Evolutionary conservation across 2,329 filamentous ascomycete species (phyloP), one percentile per base, ranked within the genome.

Genomic region (Sclerotinia glacialis): DNA sequence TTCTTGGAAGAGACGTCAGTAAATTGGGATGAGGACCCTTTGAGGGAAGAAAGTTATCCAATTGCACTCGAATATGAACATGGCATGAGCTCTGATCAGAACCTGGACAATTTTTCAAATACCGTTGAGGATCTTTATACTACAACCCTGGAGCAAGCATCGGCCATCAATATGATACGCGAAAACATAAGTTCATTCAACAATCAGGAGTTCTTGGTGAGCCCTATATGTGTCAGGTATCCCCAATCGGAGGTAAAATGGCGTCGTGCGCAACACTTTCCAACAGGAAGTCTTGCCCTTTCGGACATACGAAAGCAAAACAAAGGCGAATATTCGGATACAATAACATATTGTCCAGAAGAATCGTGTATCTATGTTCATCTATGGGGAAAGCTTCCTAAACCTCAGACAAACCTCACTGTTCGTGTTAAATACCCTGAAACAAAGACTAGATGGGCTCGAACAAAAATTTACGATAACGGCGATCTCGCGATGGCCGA

Each of bases 351-450:
- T 50, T 47, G 34, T 21, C 52, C 28, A 31, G 54, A 59, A 28
- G n/a, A 65, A 56, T 71, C 67, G 49, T 71, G 60, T 44, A 68
- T 68, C 18, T 71, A 68, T 42, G 65, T 72, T 66, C 64, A 65
- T 49, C 53, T 26, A 23, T 65, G 63, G 63, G 63, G 63, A 9
- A 26, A 56, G n/a, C 42, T 65, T 26, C 63, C 63, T n/a, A 34
- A n/a, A 18, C 9, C 34, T 37, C 53, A 59, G 42, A n/a, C 16
- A 21, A 42, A 59, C 11, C 31, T 65, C 11, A 42, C n/a, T 23
- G 49, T 61, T 53, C 46, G 64, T 23, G 64, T 66, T 16, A 42
- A 11, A 42, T 66, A 66, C 37, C 64, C 64, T 28, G 28, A 69
- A 67, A 47, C 59, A 69, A 54, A 69, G 56, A 37, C 23, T 46